Evolutionary conservation across 345 rosid genomes (phyloP).

Genomic region (Rhizophora apiculata): DNA sequence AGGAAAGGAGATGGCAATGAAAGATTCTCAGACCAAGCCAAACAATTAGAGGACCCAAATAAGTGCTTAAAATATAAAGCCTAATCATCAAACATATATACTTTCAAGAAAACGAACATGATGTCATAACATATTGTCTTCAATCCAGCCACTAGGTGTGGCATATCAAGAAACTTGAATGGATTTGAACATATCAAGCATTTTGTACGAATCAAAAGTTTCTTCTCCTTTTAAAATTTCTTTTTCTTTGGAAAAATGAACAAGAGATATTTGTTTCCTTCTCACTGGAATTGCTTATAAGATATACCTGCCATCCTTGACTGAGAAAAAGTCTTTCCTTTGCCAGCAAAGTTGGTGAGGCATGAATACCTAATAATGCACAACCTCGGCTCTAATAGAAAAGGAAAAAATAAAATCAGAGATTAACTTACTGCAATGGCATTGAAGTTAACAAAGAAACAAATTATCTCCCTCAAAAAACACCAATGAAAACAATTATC

Average conservation of each 20-base stretch:
- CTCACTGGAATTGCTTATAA: no score
- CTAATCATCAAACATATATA: background rate
- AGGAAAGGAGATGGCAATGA: background rate
- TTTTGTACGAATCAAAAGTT: no score
- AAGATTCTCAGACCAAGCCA: conserved; percentile 1
- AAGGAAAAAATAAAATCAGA: conserved; percentile 5
- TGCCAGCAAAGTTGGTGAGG: conserved; percentile 77
- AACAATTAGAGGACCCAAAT: conserved; percentile 1
- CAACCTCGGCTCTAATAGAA: conserved; percentile 90
- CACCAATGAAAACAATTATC: no score
- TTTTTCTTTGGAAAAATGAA: no score
- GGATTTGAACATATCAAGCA: no score
- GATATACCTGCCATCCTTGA: conserved; percentile 88
- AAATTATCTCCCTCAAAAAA: background rate
- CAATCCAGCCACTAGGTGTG: background rate
- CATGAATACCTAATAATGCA: conserved; percentile 77
- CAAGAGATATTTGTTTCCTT: no score
- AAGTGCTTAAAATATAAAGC: background rate
- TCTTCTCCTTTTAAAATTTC: no score
- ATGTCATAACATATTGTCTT: background rate
- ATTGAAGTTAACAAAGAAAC: background rate
- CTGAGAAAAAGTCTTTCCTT: conserved; percentile 84
- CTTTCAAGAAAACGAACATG: background rate
- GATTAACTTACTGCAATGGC: background rate
- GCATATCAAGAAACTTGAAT: no score